Evolutionary conservation across 345 rosid genomes (phyloP).

Genomic region (Abelmoschus esculentus): DNA sequence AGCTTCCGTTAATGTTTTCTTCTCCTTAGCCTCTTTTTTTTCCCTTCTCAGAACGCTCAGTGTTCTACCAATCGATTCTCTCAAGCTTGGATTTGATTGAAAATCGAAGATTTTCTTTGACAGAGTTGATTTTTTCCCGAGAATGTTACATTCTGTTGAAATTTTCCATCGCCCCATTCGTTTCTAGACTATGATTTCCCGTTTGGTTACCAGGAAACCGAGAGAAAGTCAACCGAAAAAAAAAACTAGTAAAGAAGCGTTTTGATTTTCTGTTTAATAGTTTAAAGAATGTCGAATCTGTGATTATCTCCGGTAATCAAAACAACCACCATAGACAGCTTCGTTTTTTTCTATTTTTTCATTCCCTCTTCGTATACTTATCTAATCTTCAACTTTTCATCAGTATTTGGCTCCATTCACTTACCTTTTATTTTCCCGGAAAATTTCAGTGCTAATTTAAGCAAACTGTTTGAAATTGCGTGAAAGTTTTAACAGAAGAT

Average conservation of each 20-base stretch:
- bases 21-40: not conserved
- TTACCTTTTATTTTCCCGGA: not conserved
- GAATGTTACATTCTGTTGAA: conserved; percentile 2
- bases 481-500: not conserved
- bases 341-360: not conserved
- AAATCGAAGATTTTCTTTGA: not conserved
- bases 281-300: not conserved
- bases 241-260: not conserved
- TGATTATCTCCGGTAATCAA: not conserved
- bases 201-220: conserved; percentile 1
- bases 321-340: not conserved
- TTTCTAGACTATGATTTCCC: not conserved
- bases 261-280: not conserved
- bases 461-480: not conserved
- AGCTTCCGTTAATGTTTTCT: not conserved
- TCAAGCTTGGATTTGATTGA: conserved; percentile 3
- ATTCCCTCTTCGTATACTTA: not conserved
- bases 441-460: not conserved
- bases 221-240: not conserved
- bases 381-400: not conserved
- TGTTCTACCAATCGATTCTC: not conserved
- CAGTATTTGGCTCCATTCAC: not conserved
- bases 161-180: not conserved
- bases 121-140: not conserved
- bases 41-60: not conserved